Evolutionary conservation across 495 filamentous ascomycete genomes (phyloP).

Genomic region (Tuber borchii): DNA sequence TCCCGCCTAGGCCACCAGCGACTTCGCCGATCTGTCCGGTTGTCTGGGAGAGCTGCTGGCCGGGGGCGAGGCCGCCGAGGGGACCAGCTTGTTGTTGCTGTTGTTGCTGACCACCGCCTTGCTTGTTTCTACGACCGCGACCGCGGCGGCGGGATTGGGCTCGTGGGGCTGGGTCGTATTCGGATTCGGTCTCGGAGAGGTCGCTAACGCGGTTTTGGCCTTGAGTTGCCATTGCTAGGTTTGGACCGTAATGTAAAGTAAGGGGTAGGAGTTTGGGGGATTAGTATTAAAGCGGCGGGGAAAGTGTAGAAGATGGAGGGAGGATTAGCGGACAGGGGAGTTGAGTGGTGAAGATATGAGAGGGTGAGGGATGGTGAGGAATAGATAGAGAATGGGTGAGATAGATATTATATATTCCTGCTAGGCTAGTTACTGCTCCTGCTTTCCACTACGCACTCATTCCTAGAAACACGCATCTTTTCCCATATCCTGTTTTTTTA

Average conservation of each 20-base stretch:
- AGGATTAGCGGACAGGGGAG: background rate
- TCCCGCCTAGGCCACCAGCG: background rate
- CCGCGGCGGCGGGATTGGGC: background rate
- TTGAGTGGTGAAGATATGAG: background rate
- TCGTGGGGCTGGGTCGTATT: background rate
- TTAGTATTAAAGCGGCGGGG: background rate
- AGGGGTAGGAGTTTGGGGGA: background rate
- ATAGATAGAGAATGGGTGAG: background rate
- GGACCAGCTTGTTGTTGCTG: background rate
- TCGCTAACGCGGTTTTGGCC: background rate
- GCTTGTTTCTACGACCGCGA: background rate
- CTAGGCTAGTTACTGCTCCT: background rate
- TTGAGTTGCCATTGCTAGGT: background rate
- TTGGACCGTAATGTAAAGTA: too few relatives aligned
- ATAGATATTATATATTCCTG: background rate
- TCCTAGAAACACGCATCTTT: background rate
- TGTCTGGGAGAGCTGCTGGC: background rate
- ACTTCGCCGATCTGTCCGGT: background rate
- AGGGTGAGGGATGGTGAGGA: background rate
- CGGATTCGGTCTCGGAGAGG: background rate
- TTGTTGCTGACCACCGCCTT: background rate
- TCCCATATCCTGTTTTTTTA: background rate
- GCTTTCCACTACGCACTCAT: background rate
- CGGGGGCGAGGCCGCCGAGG: background rate
- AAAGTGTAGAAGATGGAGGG: background rate